Base-by-base conservation (phyloP, 768 basidiomycete species). In the Royoungia palumana region DNA sequence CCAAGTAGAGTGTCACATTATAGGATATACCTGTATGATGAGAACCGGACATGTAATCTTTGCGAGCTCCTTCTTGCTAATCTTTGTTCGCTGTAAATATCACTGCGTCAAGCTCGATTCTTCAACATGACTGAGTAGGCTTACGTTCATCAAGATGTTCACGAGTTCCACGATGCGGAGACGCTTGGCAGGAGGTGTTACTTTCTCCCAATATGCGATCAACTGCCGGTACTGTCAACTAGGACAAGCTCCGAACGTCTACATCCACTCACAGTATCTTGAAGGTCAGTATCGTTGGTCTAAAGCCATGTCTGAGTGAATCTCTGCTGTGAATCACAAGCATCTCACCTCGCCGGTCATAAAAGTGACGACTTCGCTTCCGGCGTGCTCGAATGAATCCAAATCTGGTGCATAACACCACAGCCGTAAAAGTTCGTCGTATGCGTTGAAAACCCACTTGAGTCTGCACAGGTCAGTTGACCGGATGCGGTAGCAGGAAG, bases 351-450 rank as follows among this genome's bases (percentile, higher is more conserved):
- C 64, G 41, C 83, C 80, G 17, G 80, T 72, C 49, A 83, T 68
- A 49, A 83, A 75, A 17, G 68, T 71, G 20, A 82, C 69, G 17
- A 78, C 69, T 60, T 88, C 86, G 50, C 75, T 78, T 20, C 76
- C 78, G 2, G 80, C 79, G 44, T 85, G 80, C 53, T 89, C 85
- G 45, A 82, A 82, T 0, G 79, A 66, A 50, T 86, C 82, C 38
- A 87, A 55, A 59, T 89, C 85, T 32, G 79, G 73, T 8, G 86
- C 78, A 56, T 75, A 80, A 58, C 81, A 80, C 77, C 83, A 87
- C 12, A 76, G 61, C 50, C 81, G 76, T 41, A 82, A 55, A 16
- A 86, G 65, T 57, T 89, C 86, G 46, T 82, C 79, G 49, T 82
- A 74, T n/a, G 80, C 76, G 17, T 77, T 75, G 61, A 77, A 78